Evolutionary conservation across 176 grass and related monocot genomes (phyloP).

Genomic region (Ensete ventricosum): DNA sequence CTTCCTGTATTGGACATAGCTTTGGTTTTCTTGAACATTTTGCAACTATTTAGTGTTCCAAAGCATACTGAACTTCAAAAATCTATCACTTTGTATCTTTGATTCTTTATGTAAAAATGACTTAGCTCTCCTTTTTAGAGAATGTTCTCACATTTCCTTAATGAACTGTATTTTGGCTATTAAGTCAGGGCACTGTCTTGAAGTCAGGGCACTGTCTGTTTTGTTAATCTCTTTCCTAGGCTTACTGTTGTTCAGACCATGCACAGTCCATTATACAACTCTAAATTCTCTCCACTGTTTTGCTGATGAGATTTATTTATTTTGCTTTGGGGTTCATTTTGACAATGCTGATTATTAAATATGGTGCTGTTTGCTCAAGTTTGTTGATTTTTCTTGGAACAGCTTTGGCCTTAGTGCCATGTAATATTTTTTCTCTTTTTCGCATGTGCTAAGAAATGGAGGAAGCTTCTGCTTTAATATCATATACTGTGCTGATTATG

Average conservation of each 20-base stretch:
- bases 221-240: too few relatives aligned
- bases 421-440: background rate
- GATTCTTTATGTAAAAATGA: too few relatives aligned
- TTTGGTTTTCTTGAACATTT: too few relatives aligned
- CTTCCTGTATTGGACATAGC: too few relatives aligned
- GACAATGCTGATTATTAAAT: background rate
- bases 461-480: background rate
- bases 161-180: too few relatives aligned
- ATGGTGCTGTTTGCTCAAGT: background rate
- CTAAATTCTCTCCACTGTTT: background rate
- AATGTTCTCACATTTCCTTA: too few relatives aligned
- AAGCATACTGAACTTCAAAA: too few relatives aligned
- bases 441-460: background rate
- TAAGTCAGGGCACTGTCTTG: too few relatives aligned
- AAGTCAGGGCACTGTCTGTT: too few relatives aligned
- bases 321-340: background rate
- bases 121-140: too few relatives aligned
- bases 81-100: too few relatives aligned
- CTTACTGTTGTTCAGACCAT: background rate
- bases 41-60: too few relatives aligned
- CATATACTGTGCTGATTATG: background rate
- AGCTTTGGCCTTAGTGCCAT: background rate
- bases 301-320: background rate
- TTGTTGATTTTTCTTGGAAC: background rate
- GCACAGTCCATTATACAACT: background rate